Conservation (phyloP, 805 yeast genomes). For the Teunomyces cretensis region DNA sequence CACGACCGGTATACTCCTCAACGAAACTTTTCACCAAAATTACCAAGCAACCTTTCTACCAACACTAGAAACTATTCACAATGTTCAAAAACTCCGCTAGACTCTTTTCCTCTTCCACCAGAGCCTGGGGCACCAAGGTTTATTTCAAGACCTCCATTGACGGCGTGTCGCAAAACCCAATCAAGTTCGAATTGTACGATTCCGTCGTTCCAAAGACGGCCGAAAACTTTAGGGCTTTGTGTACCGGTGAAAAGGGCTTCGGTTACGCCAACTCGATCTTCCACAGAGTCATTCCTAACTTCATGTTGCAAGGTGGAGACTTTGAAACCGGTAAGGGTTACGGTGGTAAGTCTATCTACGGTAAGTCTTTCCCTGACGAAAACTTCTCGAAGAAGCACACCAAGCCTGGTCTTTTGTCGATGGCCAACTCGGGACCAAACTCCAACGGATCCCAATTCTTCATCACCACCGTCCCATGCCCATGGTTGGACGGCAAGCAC, state of each 20-base stretch:
- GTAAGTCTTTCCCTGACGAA: conserved; percentile 63
- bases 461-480: conserved; percentile 63
- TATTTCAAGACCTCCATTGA: conserved; percentile 57
- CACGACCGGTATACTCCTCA: not conserved
- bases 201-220: conserved; percentile 72
- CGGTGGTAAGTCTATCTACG: conserved; percentile 90
- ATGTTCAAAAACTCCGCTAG: conserved; percentile 34
- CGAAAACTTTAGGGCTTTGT: conserved; percentile 77
- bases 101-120: conserved; percentile 49
- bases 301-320: conserved; percentile 87
- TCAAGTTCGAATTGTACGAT: conserved; percentile 43
- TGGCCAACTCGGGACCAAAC: conserved; percentile 94
- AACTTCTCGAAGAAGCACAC: conserved; percentile 73
- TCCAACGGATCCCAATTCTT: conserved; percentile 92
- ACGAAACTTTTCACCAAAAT: not conserved
- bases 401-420: conserved; percentile 78
- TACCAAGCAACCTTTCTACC: not conserved
- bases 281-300: conserved; percentile 97
- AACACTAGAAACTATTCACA: not conserved
- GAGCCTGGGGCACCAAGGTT: conserved; percentile 51
- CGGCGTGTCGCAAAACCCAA: conserved; percentile 45
- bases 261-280: conserved; percentile 84
- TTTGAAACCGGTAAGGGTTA: conserved; percentile 85
- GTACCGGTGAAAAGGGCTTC: conserved; percentile 92
- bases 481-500: conserved; percentile 29